phyloP scores from a whole-genome alignment of 2,329 filamentous ascomycete genomes.

The Aspergillus sp. region DNA sequence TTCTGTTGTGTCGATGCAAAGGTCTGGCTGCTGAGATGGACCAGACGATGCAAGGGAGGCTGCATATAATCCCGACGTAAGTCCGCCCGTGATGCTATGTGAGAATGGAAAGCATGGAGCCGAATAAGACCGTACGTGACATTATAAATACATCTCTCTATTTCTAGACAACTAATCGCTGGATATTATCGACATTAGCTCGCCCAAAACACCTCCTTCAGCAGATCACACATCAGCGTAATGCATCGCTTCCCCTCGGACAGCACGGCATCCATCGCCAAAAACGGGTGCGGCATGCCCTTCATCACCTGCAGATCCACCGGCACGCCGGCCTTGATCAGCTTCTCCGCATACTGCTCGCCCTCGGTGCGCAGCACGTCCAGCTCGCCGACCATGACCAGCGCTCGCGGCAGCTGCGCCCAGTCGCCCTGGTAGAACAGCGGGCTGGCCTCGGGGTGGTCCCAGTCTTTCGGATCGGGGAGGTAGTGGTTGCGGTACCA shows the following conservation, averaged over 20 bases:
- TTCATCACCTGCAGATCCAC: conserved; percentile 51
- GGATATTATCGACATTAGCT: neutral
- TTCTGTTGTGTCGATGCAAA: too few relatives aligned
- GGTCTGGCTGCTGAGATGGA: too few relatives aligned
- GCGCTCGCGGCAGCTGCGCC: conserved; percentile 49
- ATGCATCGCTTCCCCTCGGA: conserved; percentile 53
- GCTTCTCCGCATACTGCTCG: conserved; percentile 49
- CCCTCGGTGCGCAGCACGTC: conserved; percentile 58
- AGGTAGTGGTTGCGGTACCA: conserved; percentile 61
- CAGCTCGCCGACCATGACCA: conserved; percentile 54
- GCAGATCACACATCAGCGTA: conserved; percentile 42
- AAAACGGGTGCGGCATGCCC: conserved; percentile 58
- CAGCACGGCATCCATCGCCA: conserved; percentile 57
- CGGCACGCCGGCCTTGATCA: conserved; percentile 47
- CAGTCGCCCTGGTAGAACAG: conserved; percentile 53
- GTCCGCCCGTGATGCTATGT: too few relatives aligned
- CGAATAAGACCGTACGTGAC: too few relatives aligned
- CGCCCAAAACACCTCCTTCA: conserved; percentile 31
- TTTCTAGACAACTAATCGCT: too few relatives aligned
- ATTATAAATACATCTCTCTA: neutral
- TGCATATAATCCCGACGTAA: too few relatives aligned
- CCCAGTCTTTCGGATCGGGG: conserved; percentile 46
- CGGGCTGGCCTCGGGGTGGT: conserved; percentile 54
- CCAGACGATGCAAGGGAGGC: too few relatives aligned
- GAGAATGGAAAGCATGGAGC: too few relatives aligned